Evolutionary conservation across 2,329 filamentous ascomycete species (phyloP).

Genomic region (Podosphaera fusca): DNA sequence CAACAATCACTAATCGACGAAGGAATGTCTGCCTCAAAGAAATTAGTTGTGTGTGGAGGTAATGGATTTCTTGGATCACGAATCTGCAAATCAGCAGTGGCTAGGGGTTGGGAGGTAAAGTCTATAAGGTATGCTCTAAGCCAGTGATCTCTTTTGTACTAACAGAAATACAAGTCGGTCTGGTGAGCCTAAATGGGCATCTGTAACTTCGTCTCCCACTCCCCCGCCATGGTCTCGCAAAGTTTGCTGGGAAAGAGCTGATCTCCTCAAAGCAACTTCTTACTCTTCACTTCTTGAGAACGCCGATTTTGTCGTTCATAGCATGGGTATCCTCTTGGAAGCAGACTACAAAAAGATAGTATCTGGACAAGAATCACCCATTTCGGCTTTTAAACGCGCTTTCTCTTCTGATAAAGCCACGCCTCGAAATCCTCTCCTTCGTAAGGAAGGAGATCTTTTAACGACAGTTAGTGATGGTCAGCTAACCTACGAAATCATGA

Average conservation of each 20-base stretch:
- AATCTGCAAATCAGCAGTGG: slow-evolving; percentile 76
- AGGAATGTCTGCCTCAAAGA: slow-evolving; percentile 29
- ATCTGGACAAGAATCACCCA: slow-evolving; percentile 59
- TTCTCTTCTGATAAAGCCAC: slow-evolving; percentile 42
- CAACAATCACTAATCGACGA: too few species aligned
- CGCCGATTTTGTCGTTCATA: slow-evolving; percentile 75
- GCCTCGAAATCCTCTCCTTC: slow-evolving; percentile 46
- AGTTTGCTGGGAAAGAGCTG: slow-evolving; percentile 70
- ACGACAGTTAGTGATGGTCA: slow-evolving; percentile 47
- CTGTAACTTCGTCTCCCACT: slow-evolving; percentile 40
- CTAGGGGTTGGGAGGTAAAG: slow-evolving; percentile 73
- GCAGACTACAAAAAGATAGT: slow-evolving; percentile 93
- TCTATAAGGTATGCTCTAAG: slow-evolving; percentile 50
- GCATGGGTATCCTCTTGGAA: slow-evolving; percentile 86
- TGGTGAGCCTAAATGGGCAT: slow-evolving; percentile 67
- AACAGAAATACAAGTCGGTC: slow-evolving; percentile 40
- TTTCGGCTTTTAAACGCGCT: slow-evolving; percentile 53
- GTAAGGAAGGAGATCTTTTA: slow-evolving; percentile 33
- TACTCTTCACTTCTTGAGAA: slow-evolving; percentile 56
- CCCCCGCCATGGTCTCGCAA: slow-evolving; percentile 61
- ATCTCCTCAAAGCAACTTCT: slow-evolving; percentile 61
- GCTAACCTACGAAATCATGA: slow-evolving; percentile 93
- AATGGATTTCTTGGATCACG: slow-evolving; percentile 75
- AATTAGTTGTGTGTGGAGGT: slow-evolving; percentile 75
- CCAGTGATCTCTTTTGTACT: not conserved